Evolutionary conservation across 2,329 filamentous ascomycete species (phyloP).

Genomic region (Daldinia sp.): DNA sequence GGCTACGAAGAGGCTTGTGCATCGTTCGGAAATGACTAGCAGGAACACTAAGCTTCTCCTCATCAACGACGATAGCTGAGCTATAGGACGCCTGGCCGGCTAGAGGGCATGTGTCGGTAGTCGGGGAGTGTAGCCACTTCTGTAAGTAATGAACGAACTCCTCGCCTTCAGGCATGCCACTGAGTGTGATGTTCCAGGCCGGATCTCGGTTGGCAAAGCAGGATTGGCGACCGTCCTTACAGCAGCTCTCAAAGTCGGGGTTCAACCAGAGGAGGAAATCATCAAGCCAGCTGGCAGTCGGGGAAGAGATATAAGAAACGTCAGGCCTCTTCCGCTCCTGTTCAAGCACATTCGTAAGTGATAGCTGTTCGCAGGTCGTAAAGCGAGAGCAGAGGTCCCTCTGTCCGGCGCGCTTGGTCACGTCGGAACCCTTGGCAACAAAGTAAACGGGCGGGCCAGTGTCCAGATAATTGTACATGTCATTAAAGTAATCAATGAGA

Average conservation of each 20-base stretch:
- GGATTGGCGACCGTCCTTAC: slow-evolving; percentile 71
- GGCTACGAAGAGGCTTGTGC: slow-evolving; percentile 85
- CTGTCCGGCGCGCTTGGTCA: slow-evolving; percentile 78
- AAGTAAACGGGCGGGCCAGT: slow-evolving; percentile 96
- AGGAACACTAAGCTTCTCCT: slow-evolving; percentile 70
- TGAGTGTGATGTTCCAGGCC: slow-evolving; percentile 87
- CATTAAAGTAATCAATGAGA: slow-evolving; percentile 94
- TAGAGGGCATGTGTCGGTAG: slow-evolving; percentile 83
- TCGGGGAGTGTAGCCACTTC: slow-evolving; percentile 83
- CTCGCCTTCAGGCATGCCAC: slow-evolving; percentile 90
- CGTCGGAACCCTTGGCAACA: slow-evolving; percentile 82
- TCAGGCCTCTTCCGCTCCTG: slow-evolving; percentile 91
- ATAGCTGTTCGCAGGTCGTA: slow-evolving; percentile 84
- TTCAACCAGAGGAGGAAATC: slow-evolving; percentile 98
- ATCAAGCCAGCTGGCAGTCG: slow-evolving; percentile 94
- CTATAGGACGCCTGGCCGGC: slow-evolving; percentile 90
- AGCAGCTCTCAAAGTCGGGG: slow-evolving; percentile 77
- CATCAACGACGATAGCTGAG: slow-evolving; percentile 81
- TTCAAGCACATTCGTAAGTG: slow-evolving; percentile 88
- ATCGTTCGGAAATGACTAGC: slow-evolving; percentile 92
- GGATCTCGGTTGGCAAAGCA: slow-evolving; percentile 84
- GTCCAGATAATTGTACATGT: slow-evolving; percentile 91
- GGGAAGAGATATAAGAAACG: slow-evolving; percentile 86
- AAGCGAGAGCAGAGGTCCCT: slow-evolving; percentile 90
- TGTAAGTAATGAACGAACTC: slow-evolving; percentile 89